Base-by-base conservation (phyloP, 257 asterid species). In the Solanum chilense region DNA sequence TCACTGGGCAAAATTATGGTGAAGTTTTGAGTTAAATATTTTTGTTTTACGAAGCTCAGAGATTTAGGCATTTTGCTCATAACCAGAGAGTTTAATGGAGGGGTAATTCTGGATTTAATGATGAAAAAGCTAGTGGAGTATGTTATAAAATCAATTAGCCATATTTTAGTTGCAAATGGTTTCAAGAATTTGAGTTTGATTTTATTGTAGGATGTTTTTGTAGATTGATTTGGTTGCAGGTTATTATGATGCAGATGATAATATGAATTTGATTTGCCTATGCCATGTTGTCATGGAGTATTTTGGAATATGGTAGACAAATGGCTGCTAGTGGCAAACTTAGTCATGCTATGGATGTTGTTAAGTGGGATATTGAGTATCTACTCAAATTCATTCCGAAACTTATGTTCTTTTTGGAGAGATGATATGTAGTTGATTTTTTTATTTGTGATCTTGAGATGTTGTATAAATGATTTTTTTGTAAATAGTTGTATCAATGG, bases 271-370 rank as follows among this genome's bases (percentile, higher is more conserved):
- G 99, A 99, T 5, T 89, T 97, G n/a, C 99, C 99, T 4, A 95
- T 97, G 99, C 98, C 99, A 6, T 97, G 98, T 86, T 95, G 96
- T 94, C 98, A 1, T 95, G 99, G 99, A 95, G 99, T 90, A 89
- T 95, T 10, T 90, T 95, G 2, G 98, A 97, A 86, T 97, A 97
- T 45, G 98, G 98, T 14, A 87, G 33, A 6, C 98, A 97, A 91
- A 91, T 97, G 97, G 91, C 90, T 56, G 87, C 93, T 12, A 87
- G 91, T 86, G 99, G 99, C 12, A 98, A 97, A 87, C 96, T 97
- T 76, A 88, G 91, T 0, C 93, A 95, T 49, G 99, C 99, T 88
- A 77, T 97, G 83, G 94, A 94, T 82, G 99, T 98, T 58, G 90
- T 97, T 33, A 97, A 97, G 66, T 97, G 99, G 99, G 99, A 99